Base-by-base conservation (phyloP, 2,329 filamentous ascomycete genomes). In the Orbilia brochopaga region DNA sequence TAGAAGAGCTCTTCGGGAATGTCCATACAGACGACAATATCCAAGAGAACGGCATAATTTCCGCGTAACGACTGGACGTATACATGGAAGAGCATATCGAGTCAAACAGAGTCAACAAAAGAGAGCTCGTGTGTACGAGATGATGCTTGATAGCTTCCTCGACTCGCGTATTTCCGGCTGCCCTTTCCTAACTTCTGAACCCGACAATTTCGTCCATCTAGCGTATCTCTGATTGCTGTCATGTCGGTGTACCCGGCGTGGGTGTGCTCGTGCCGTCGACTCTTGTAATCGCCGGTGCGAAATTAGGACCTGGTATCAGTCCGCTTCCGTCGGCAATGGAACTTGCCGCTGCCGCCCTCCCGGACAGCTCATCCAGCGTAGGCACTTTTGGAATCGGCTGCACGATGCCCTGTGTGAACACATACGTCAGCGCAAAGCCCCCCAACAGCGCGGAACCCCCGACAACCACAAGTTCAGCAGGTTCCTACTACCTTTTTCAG, bases 401-500 rank as follows among this genome's bases (percentile, higher is more conserved):
- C 40, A 56, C 56, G 23, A 48, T 32, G 50, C 24, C 60, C 21
- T 42, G 48, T n/a, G 30, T 32, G 40, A 59, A 63, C 54, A 56
- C 24, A 27, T 42, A 48, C 11, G 52, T 59, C 54, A 44, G 27
- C 44, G 27, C 23, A 48, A 23, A 32, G 27, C 27, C 4, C 4
- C 27, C 27, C 27, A 4, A 32, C 3, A 32, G 27, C 8, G 3
- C 27, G 8, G 27, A 0, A 53, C 27, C 32, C 61, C 60, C 51
- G 42, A 52, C 13, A 24, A 30, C 23, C 61, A 30, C 11, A 4
- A 23, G 32, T 52, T 51, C n/a, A n/a, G n/a, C n/a, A n/a, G n/a
- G n/a, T n/a, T 55, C 44, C 65, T 27, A 48, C 61, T 61, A 65
- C 67, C 67, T 72, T 64, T 63, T 65, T 46, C 23, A 48, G 32